phyloP scores from a whole-genome alignment of 345 rosid species.

The Aegle marmelos region DNA sequence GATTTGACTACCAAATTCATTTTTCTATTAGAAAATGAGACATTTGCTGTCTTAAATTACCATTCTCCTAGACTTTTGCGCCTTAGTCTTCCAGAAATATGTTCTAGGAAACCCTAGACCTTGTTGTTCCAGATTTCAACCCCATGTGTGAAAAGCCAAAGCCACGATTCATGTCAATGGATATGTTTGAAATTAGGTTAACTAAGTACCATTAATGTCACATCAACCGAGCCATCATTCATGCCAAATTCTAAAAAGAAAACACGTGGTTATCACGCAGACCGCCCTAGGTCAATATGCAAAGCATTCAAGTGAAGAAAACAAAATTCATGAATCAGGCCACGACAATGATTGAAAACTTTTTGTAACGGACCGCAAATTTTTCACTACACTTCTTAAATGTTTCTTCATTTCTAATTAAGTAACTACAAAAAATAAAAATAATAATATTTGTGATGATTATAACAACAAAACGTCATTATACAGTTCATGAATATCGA shows the following conservation, averaged over 20 bases:
- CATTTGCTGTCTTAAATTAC: neutral
- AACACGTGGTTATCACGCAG: neutral
- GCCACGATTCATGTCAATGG: neutral
- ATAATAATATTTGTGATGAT: no score
- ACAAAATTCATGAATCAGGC: no score
- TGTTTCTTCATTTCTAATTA: no score
- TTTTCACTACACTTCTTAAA: no score
- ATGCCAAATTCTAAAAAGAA: neutral
- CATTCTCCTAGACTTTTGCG: neutral
- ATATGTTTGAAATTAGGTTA: neutral
- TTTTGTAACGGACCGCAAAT: no score
- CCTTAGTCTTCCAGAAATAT: neutral
- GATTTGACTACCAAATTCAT: neutral
- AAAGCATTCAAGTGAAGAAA: conserved; percentile 1
- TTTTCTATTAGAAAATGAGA: neutral
- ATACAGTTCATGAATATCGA: neutral
- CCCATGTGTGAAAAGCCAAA: conserved; percentile 14
- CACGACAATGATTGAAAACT: no score
- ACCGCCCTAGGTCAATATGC: neutral
- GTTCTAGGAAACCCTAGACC: neutral
- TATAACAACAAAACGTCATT: no score
- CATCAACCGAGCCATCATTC: neutral
- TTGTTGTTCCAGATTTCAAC: neutral
- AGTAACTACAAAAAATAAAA: no score
- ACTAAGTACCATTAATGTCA: neutral